phyloP scores from a whole-genome alignment of 495 filamentous ascomycete species.

The Penicillium arizonense region DNA sequence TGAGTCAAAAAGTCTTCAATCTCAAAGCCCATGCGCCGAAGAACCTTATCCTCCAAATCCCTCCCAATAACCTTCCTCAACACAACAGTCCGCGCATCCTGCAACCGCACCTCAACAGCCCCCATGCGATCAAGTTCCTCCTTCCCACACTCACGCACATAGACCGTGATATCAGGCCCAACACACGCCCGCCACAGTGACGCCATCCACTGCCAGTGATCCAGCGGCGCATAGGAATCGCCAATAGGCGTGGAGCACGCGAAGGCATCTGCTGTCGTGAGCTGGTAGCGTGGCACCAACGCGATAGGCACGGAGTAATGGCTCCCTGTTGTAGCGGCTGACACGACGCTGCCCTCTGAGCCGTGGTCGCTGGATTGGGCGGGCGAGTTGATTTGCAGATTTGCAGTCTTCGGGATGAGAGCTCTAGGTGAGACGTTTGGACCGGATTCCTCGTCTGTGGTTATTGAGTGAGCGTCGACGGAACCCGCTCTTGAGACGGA shows the following conservation, averaged over 20 bases:
- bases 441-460: constrained; percentile 18
- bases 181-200: constrained; percentile 88
- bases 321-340: constrained; percentile 15
- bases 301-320: constrained; percentile 58
- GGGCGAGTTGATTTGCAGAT: constrained; percentile 30
- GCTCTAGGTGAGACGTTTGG: constrained; percentile 33
- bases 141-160: constrained; percentile 38
- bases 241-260: constrained; percentile 68
- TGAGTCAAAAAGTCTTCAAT: constrained; percentile 72
- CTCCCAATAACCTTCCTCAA: constrained; percentile 47
- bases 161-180: constrained; percentile 84
- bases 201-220: constrained; percentile 99
- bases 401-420: constrained; percentile 35
- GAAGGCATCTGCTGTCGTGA: constrained; percentile 73
- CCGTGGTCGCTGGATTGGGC: constrained; percentile 26
- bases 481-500: constrained; percentile 14
- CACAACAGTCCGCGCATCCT: constrained; percentile 55
- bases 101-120: constrained; percentile 51
- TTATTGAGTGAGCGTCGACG: not conserved
- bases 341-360: constrained; percentile 23
- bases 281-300: constrained; percentile 70
- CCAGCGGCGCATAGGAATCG: constrained; percentile 75
- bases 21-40: constrained; percentile 77
- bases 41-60: constrained; percentile 61
- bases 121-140: constrained; percentile 46